Percentiles rank a stretch among this genome's conserved stretches.
phyloP scores from a whole-genome alignment of 257 asterid genomes.

The Handroanthus guayacan region DNA sequence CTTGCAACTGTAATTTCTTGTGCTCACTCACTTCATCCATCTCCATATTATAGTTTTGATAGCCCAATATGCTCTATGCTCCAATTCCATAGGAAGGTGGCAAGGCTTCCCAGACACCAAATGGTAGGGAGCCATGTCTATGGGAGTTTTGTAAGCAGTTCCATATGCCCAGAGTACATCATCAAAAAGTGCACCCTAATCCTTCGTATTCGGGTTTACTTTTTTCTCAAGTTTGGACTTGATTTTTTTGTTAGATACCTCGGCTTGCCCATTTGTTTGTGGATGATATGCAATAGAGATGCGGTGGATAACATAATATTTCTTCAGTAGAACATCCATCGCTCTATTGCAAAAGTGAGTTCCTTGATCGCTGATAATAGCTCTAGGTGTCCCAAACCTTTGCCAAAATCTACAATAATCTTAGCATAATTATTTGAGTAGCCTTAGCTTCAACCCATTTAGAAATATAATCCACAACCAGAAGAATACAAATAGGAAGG shows the following conservation, averaged over 20 bases:
- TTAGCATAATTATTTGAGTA: neutral
- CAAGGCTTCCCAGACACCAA: neutral
- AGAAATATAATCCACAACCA: neutral
- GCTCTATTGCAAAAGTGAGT: neutral
- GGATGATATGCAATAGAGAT: neutral
- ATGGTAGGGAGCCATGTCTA: slow-evolving; percentile 6
- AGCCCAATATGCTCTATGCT: slow-evolving; percentile 4
- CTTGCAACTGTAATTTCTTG: neutral
- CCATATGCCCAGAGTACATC: slow-evolving; percentile 7
- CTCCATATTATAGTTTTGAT: neutral
- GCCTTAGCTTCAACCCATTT: neutral
- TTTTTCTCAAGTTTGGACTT: neutral
- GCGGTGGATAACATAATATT: neutral
- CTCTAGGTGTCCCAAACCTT: neutral
- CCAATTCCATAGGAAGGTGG: neutral
- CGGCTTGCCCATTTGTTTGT: neutral
- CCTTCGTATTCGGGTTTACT: neutral
- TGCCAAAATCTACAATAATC: neutral
- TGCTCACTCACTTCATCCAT: neutral
- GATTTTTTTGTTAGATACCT: slow-evolving; percentile 5
- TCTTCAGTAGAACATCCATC: neutral
- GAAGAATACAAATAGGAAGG: neutral
- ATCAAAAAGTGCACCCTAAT: neutral
- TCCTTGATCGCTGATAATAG: neutral
- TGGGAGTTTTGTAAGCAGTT: slow-evolving; percentile 5